Evolutionary conservation across 768 basidiomycete genomes (phyloP).

Genomic region (Russula olivacea): DNA sequence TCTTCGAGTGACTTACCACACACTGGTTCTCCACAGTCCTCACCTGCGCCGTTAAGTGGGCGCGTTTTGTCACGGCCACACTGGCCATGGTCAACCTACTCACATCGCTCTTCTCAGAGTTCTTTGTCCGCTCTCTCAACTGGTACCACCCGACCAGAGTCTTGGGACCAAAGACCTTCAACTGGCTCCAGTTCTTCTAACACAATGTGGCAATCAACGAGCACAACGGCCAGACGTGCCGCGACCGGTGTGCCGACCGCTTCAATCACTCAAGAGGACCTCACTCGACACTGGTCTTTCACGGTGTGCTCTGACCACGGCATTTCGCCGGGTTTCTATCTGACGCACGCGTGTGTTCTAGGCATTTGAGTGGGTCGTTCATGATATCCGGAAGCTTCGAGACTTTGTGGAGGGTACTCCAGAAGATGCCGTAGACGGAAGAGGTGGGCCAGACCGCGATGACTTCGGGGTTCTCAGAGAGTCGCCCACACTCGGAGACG

Average conservation of each 20-base stretch:
- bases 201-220: conserved; percentile 25
- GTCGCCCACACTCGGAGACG: conserved; percentile 61
- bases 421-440: conserved; percentile 29
- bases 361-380: conserved; percentile 72
- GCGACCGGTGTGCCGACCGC: conserved; percentile 17
- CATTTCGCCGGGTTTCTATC: not conserved
- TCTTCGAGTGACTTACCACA: conserved; percentile 16
- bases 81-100: conserved; percentile 50
- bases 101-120: conserved; percentile 32
- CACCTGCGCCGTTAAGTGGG: conserved; percentile 14
- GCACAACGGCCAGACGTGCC: conserved; percentile 15
- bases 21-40: conserved; percentile 18
- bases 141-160: conserved; percentile 25
- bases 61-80: conserved; percentile 39
- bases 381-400: conserved; percentile 49
- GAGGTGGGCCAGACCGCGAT: conserved; percentile 32
- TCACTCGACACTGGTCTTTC: conserved; percentile 60
- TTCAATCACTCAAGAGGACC: conserved; percentile 37
- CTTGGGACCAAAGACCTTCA: conserved; percentile 30
- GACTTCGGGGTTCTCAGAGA: conserved; percentile 60
- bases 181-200: conserved; percentile 27
- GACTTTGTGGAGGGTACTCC: conserved; percentile 46
- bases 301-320: conserved; percentile 37
- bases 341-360: conserved; percentile 25
- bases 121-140: conserved; percentile 31